These are phyloP conservation scores for Plantago major DNA, from an alignment of 257 asterid species.

Conservation along the genomic window DNA sequence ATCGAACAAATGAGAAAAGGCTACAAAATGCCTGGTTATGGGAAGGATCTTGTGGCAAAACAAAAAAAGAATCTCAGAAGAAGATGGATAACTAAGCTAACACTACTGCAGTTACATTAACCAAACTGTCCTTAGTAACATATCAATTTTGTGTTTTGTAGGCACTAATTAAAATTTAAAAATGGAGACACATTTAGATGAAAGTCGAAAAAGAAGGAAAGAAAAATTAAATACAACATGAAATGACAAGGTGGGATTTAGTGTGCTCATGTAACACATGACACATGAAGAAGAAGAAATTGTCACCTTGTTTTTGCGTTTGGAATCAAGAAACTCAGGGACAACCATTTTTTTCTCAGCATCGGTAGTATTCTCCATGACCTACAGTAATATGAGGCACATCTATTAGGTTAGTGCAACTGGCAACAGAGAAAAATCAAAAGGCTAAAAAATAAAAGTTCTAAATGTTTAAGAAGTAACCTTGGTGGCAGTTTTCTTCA, in stretches of 20 bases:
- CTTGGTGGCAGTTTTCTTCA: conserved; percentile 99
- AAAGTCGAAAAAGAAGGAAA: conserved; percentile 1
- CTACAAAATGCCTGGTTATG: conserved; percentile 11
- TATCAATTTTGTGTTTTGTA: background rate
- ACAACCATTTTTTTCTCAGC: conserved; percentile 87
- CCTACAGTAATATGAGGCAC: conserved; percentile 48
- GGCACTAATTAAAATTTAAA: background rate
- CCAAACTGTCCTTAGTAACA: background rate
- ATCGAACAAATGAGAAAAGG: background rate
- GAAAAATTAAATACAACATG: background rate
- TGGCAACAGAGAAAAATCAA: conserved; percentile 13
- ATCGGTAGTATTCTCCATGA: conserved; percentile 85
- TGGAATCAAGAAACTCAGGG: conserved; percentile 83
- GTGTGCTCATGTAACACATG: conserved; percentile 9
- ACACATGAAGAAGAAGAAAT: conserved; percentile 13
- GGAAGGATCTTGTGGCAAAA: background rate
- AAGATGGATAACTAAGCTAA: conserved; percentile 15
- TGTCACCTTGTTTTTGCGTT: conserved; percentile 93
- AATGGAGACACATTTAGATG: background rate
- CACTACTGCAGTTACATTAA: conserved; percentile 6
- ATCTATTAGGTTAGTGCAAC: conserved; percentile 8
- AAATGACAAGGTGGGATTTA: background rate
- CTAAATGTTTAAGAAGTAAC: conserved; percentile 35
- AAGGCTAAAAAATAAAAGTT: background rate
- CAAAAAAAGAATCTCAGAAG: conserved; percentile 14